A percentile compares a stretch with the other conserved stretches of the same genome.
These are phyloP conservation scores for Delphinella strobiligena DNA, from an alignment of 2,329 filamentous ascomycete genomes.

Conservation along the genomic window DNA sequence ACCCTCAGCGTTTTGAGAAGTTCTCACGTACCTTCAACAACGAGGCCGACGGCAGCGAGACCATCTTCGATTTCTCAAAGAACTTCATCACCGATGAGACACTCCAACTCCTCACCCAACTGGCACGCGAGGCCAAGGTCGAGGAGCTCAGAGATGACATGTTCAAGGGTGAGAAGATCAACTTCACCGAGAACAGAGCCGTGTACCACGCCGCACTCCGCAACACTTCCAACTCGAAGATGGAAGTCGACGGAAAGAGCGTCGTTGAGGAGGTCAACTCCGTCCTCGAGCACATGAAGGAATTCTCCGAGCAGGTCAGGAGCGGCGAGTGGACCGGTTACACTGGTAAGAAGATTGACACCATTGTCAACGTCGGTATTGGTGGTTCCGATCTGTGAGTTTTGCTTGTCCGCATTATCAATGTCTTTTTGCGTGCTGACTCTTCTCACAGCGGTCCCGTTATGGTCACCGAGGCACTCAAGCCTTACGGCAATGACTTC, in stretches of 20 bases:
- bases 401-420: neutral
- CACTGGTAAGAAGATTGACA: slow-evolving; percentile 94
- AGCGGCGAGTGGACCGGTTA: slow-evolving; percentile 95
- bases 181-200: slow-evolving; percentile 94
- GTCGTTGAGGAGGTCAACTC: slow-evolving; percentile 88
- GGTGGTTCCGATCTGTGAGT: slow-evolving; percentile 94
- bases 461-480: slow-evolving; percentile 97
- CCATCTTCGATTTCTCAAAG: slow-evolving; percentile 98
- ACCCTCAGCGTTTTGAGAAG: slow-evolving; percentile 79
- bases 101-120: slow-evolving; percentile 69
- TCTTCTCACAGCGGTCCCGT: slow-evolving; percentile 62
- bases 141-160: slow-evolving; percentile 93
- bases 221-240: slow-evolving; percentile 71
- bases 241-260: slow-evolving; percentile 79
- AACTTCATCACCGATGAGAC: slow-evolving; percentile 96
- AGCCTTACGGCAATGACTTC: slow-evolving; percentile 80
- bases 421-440: slow-evolving; percentile 14
- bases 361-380: slow-evolving; percentile 94
- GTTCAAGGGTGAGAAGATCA: slow-evolving; percentile 97
- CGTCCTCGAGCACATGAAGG: slow-evolving; percentile 94
- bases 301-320: slow-evolving; percentile 89
- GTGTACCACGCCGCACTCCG: slow-evolving; percentile 92
- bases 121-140: slow-evolving; percentile 81
- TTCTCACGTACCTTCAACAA: slow-evolving; percentile 79
- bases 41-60: slow-evolving; percentile 65